Base-by-base conservation (phyloP, 257 asterid genomes). In the Fraxinus excelsior region DNA sequence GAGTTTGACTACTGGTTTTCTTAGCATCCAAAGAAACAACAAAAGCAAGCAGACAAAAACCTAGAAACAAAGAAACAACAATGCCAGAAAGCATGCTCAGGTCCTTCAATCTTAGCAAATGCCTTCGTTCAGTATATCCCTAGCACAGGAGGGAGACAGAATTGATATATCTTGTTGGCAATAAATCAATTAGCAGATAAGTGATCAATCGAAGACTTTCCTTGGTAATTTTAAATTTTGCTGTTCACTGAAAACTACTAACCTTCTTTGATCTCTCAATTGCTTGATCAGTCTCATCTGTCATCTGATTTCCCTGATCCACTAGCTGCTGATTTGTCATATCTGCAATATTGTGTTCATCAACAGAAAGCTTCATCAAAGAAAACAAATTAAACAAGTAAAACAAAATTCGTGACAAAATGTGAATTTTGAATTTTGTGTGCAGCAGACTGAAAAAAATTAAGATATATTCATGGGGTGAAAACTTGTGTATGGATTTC, bases 271-370 rank as follows among this genome's bases (percentile, higher is more conserved):
- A 92, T 80, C 99, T 83, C 81, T 96, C 96, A 79, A 96, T 93
- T 74, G 87, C 91, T 84, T 93, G 95, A 83, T 96, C 98, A 65
- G 98, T 93, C 86, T 96, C 97, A 82, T 91, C 94, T 97, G 93
- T 93, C 97, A 86, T 91, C 69, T 81, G 87, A 84, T 89, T 87
- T 73, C 98, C 99, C 40, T 84, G 89, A 87, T 91, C 98, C 80
- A 90, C 23, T 53, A 96, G 90, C 84, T 96, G 97, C 87, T 93
- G 94, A 85, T 96, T 96, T 75, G 92, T 67, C 99, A 96, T 91
- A 75, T 88, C 99, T 96, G 94, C 86, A 88, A 81, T 67, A 70
- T 38, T 73, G 75, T 32, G 76, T 38, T 58, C 64, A 71, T 62
- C 12, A 26, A 77, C 78, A 82, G 82, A 78, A 84, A 9, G 32